A percentile compares a stretch with the other conserved stretches of the same genome.
These are phyloP conservation scores for Paraglomus brasilianum DNA, from an alignment of 192 early-diverging fungal species.

Conservation along the genomic window DNA sequence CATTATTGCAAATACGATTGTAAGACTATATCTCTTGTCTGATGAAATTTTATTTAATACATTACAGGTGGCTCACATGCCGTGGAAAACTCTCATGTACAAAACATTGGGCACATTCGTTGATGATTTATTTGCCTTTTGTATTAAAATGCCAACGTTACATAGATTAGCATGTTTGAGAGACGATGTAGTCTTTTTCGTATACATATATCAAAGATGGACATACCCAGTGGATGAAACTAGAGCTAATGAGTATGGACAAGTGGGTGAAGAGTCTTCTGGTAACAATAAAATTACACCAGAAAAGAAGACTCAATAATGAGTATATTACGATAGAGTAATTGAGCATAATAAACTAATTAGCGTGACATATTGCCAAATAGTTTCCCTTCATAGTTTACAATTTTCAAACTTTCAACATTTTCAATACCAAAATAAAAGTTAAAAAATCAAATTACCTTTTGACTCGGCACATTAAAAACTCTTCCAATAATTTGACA, in stretches of 20 bases:
- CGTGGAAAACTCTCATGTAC: conserved; percentile 92
- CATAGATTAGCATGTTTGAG: conserved; percentile 82
- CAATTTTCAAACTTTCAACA: too few species aligned
- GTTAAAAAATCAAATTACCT: too few species aligned
- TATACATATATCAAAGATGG: conserved; percentile 84
- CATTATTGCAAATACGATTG: background rate
- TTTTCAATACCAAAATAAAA: too few species aligned
- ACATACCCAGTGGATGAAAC: conserved; percentile 79
- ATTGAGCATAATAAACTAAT: too few species aligned
- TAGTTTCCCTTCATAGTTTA: too few species aligned
- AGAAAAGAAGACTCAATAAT: conserved; percentile 16
- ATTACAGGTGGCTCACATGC: conserved; percentile 87
- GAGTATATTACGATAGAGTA: too few species aligned
- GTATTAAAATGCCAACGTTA: conserved; percentile 91
- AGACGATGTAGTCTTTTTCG: conserved; percentile 84
- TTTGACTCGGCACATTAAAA: too few species aligned
- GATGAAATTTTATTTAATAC: too few species aligned
- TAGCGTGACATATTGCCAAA: too few species aligned
- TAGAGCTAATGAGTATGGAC: conserved; percentile 89
- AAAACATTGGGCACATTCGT: conserved; percentile 70
- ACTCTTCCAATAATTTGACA: too few species aligned
- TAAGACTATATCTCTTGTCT: too few species aligned
- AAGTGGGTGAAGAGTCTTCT: conserved; percentile 49
- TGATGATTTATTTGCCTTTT: conserved; percentile 91
- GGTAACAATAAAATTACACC: conserved; percentile 12